A percentile compares a stretch with the other conserved stretches of the same genome.
Conservation (phyloP, 768 basidiomycete genomes). For the Lactarius deliciosus region DNA sequence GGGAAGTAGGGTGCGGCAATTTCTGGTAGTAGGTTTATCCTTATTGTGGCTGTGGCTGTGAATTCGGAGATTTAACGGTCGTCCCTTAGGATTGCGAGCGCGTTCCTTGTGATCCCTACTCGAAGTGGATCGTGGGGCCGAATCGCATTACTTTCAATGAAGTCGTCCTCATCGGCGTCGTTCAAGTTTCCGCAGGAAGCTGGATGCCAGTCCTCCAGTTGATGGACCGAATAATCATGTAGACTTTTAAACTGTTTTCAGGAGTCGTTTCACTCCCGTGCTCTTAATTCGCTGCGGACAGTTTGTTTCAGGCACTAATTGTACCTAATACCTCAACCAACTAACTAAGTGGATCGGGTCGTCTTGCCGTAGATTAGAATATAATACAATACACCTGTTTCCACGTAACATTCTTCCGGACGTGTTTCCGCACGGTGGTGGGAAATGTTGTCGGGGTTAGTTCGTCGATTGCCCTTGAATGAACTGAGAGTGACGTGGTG, state of each 20-base stretch:
- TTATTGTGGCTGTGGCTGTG: slow-evolving; percentile 3
- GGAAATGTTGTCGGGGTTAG: slow-evolving; percentile 1
- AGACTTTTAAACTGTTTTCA: background rate
- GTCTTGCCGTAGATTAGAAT: slow-evolving; percentile 6
- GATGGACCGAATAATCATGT: slow-evolving; percentile 14
- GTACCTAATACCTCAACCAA: slow-evolving; percentile 6
- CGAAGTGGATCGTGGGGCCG: slow-evolving; percentile 9
- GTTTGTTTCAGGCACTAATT: background rate
- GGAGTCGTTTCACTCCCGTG: background rate
- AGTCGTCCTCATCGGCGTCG: slow-evolving; percentile 24
- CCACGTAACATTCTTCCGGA: background rate
- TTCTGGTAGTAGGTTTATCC: slow-evolving; percentile 11
- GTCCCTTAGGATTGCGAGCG: slow-evolving; percentile 12
- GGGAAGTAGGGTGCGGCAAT: slow-evolving; percentile 18
- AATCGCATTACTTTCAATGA: slow-evolving; percentile 17
- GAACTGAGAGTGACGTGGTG: background rate
- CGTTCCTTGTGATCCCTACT: background rate
- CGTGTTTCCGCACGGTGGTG: background rate
- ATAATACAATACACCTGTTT: background rate
- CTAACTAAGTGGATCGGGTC: background rate
- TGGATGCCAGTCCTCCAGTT: slow-evolving; percentile 28
- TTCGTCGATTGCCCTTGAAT: background rate
- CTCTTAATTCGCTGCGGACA: background rate
- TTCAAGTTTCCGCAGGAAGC: slow-evolving; percentile 26
- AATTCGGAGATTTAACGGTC: slow-evolving; percentile 4